Evolutionary conservation across 1,139 yeast species (phyloP).

Genomic region (Zygoascus meyerae): DNA sequence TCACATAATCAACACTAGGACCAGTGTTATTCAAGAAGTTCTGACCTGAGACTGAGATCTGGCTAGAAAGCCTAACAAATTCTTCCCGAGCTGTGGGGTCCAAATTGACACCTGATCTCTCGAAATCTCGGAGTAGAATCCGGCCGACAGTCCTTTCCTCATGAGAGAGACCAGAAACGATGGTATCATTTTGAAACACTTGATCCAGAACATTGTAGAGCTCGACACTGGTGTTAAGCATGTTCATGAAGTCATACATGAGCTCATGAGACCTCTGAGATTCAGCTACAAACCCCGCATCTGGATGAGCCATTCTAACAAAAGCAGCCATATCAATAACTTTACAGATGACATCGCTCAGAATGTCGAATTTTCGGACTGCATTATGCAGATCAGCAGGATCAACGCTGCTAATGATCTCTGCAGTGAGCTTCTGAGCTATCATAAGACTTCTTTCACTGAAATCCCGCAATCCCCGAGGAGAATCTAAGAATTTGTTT

Average conservation of each 20-base stretch:
- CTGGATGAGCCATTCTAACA: conserved; percentile 83
- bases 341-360: conserved; percentile 84
- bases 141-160: conserved; percentile 85
- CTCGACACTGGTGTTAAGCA: conserved; percentile 76
- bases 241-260: conserved; percentile 92
- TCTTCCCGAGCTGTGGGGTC: conserved; percentile 54
- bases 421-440: conserved; percentile 57
- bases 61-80: conserved; percentile 75
- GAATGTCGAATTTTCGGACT: conserved; percentile 66
- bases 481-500: conserved; percentile 61
- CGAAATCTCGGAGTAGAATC: conserved; percentile 76
- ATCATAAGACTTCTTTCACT: conserved; percentile 54
- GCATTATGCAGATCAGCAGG: conserved; percentile 47
- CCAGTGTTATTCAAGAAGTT: conserved; percentile 58
- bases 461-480: conserved; percentile 66
- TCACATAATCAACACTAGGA: conserved; percentile 31
- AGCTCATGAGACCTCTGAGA: conserved; percentile 87
- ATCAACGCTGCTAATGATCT: conserved; percentile 44
- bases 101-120: conserved; percentile 85
- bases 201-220: conserved; percentile 55
- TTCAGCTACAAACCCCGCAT: conserved; percentile 59
- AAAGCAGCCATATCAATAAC: conserved; percentile 94
- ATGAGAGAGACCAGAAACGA: conserved; percentile 41
- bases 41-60: conserved; percentile 78
- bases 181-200: conserved; percentile 45